Base-by-base conservation (phyloP, 192 early-diverging fungal species). In the Coemansia sp. region DNA sequence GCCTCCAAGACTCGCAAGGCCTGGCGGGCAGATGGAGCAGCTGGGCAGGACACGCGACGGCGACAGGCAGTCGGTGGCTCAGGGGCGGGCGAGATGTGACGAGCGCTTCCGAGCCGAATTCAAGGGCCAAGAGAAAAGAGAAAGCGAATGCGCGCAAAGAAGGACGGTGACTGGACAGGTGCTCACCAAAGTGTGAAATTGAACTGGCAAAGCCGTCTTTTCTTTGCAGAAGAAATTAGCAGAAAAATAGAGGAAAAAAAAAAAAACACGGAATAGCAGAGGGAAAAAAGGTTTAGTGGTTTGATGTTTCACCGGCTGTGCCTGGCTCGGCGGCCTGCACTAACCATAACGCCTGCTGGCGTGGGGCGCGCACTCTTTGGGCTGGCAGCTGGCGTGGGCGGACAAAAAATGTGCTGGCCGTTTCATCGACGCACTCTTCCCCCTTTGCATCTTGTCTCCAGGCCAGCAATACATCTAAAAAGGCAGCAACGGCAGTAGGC, bases 51-150 rank as follows among this genome's bases (percentile, higher is more conserved):
- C 31, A 31, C 31, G 31, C 31, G 31, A 4, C 31, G 31, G 31
- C 4, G 31, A 4, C 31, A 31, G 4, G 31, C 31, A 31, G 31
- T 31, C 31, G 31, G 4, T 31, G 31, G 31, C 31, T 31, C 31
- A 31, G 31, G 31, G 31, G 31, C 31, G 31, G 31, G 31, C 31
- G 31, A 31, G 31, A 31, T 31, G 31, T 31, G 21, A 13, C 2
- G 9, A 8, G 38, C 13, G 9, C 38, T 39, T 9, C 38, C 4
- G 3, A 3, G 41, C 41, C 4, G 41, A 43, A 43, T 43, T 20
- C 8, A 45, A 48, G 39, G 16, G 66, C 57, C 47, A 60, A 68
- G 42, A 59, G 37, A 45, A 61, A 53, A 67, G 36, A 57, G n/a
- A n/a, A n/a, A 58, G 34, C 35, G 43, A 42, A 31, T 33, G 28